Evolutionary conservation across 805 yeast genomes (phyloP), one percentile per base, ranked within the genome.

Genomic region (Saturnispora kantuleensis): DNA sequence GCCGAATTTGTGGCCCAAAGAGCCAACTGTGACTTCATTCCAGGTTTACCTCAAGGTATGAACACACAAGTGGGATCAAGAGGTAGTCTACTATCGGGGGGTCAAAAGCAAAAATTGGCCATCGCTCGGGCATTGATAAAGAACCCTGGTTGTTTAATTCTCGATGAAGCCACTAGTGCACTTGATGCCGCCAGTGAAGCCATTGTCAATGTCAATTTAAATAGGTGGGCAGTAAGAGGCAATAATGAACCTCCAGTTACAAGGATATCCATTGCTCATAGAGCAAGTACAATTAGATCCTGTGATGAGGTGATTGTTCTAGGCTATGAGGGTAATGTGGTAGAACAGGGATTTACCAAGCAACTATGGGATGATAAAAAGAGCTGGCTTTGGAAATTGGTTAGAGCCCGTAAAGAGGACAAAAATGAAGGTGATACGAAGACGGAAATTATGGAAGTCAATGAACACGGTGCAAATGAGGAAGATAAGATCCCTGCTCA

Each of bases 151-250:
- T 68, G 82, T 16, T 63, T 81, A 51, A 70, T 81, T 4, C 64
- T 81, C 45, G 89, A 81, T 53, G 89, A 81, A 60, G 96, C 97
- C 8, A 90, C 97, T 0, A 85, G 96, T 34, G 97, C 97, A 0
- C 68, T 90, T 35, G 97, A 90, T 56, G 76, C 93, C 29, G 86
- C 84, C 45, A 81, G 89, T 56, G 97, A 90, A 58, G 79, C 81
- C 52, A 75, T 84, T 6, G 94, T 90, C 35, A 88, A 89, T 61
- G 73, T 73, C 42, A 86, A 94, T 8, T 65, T 89, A 47, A 63
- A 70, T 16, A 64, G 70, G 38, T 68, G 90, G 47, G 71, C 75
- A 60, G 56, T 64, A 26, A 39, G 45, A 30, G 50, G 46, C 9
- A 43, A 37, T 28, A 26, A 28, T 6, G 71, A 76, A 35, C 76